These are phyloP conservation scores for Mimosa bimucronata DNA, from an alignment of 306 rosid genomes.

Conservation along the genomic window DNA sequence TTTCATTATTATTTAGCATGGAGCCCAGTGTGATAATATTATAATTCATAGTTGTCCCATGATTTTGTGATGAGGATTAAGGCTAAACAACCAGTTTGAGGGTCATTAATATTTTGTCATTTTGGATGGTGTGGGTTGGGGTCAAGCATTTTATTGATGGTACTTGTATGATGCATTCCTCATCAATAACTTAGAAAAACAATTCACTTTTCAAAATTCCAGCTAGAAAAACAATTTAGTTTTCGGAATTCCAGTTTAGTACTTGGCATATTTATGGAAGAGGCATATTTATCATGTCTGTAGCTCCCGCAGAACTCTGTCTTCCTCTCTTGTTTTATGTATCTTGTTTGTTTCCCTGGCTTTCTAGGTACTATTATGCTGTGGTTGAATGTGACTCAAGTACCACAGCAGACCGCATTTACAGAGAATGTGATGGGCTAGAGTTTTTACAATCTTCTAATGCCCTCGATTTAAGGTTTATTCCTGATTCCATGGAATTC, in stretches of 20 bases:
- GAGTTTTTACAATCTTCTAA: conserved; percentile 79
- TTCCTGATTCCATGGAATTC: conserved; percentile 82
- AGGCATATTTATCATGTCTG: conserved; percentile 25
- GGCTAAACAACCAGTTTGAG: not conserved
- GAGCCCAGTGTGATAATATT: not conserved
- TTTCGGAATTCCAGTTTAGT: conserved; percentile 18
- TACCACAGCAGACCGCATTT: conserved; percentile 78
- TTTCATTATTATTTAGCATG: not conserved
- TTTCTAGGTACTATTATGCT: conserved; percentile 77
- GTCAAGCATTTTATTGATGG: not conserved
- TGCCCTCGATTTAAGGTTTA: conserved; percentile 87
- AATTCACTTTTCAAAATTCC: conserved; percentile 19
- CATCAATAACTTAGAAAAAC: not conserved
- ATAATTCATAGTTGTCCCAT: not conserved
- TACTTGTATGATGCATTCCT: conserved; percentile 8
- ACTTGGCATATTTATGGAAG: not conserved
- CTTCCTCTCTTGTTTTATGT: conserved; percentile 14
- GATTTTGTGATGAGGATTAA: conserved; percentile 22
- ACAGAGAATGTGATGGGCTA: conserved; percentile 78
- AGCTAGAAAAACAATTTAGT: not conserved
- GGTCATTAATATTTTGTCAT: not conserved
- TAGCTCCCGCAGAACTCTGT: not conserved
- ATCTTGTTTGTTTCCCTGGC: conserved; percentile 29
- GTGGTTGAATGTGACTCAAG: conserved; percentile 85
- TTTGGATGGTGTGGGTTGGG: not conserved